phyloP scores from a whole-genome alignment of 805 yeast species.

The Wickerhamomyces kurtzmanii region DNA sequence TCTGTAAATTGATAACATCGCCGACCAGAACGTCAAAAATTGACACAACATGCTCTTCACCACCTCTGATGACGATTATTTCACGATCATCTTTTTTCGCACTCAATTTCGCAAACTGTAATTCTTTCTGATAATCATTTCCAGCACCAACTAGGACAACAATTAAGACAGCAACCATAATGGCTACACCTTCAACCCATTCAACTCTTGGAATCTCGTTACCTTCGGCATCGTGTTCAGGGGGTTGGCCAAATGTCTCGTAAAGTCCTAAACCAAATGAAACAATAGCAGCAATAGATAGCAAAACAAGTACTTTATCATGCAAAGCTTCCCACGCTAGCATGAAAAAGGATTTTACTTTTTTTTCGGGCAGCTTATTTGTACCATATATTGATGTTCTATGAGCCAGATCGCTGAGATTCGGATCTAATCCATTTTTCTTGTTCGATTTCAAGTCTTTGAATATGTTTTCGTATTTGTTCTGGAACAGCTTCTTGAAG shows the following conservation, averaged over 20 bases:
- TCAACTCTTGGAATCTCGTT: constrained; percentile 73
- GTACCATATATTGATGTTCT: constrained; percentile 51
- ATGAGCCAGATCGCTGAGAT: constrained; percentile 19
- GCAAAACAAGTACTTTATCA: constrained; percentile 80
- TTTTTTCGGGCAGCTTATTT: constrained; percentile 63
- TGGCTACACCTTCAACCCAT: constrained; percentile 99
- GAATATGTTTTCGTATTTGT: constrained; percentile 13
- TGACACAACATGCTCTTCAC: constrained; percentile 56
- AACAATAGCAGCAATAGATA: constrained; percentile 78
- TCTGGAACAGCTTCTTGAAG: constrained; percentile 9
- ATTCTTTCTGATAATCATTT: constrained; percentile 95
- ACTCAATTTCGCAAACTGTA: constrained; percentile 83
- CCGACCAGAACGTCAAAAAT: constrained; percentile 79
- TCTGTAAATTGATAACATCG: constrained; percentile 71
- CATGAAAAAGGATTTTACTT: constrained; percentile 55
- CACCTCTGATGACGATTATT: constrained; percentile 66
- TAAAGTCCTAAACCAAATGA: constrained; percentile 88
- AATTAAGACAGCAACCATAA: constrained; percentile 80
- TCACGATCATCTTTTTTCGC: constrained; percentile 80
- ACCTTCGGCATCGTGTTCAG: constrained; percentile 73
- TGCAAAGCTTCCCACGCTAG: constrained; percentile 79
- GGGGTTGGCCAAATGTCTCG: constrained; percentile 81
- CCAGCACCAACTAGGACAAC: constrained; percentile 91
- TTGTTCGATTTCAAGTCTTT: constrained; percentile 25
- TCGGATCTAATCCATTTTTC: constrained; percentile 29